Base-by-base conservation (phyloP, 2,329 filamentous ascomycete species). In the Aspergillus floridensis region DNA sequence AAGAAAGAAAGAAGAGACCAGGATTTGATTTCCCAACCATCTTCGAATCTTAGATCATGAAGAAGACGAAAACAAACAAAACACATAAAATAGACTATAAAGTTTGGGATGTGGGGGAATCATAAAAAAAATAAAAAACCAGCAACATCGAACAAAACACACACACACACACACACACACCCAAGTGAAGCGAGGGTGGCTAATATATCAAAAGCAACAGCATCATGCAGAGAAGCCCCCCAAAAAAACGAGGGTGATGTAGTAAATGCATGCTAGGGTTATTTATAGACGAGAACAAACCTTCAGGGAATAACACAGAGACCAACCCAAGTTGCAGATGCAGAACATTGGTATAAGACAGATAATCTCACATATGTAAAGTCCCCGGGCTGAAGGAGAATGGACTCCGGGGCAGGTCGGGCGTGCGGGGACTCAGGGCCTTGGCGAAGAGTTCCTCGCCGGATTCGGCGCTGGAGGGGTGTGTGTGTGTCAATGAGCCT, bases 381-480 rank as follows among this genome's bases (percentile, higher is more conserved):
- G 59, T 57, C 57, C 66, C 62, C n/a, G 73, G 72, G 31, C 77
- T 75, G 71, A 88, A 85, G 3, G 83, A 85, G 70, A 96, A 97
- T 0, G 92, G 92, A 70, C 90, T 93, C 67, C 87, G 90, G 56
- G 87, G 86, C 81, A 95, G 92, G 66, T 96, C 92, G 0, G 92
- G 92, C 68, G 90, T 93, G 53, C 92, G 82, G 1, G 92, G 92
- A 69, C 90, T 93, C 77, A 96, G 86, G 1, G 91, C 92, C 55
- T 96, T 83, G 0, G 92, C 92, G 71, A 97, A 97, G 2, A 96
- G 81, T 46, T 90, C 93, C 59, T 96, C 92, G 65, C 92, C 89
- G 0, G 83, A 84, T 46, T 88, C 85, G 5, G 66, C 62, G 73
- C 61, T 74, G 52, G 59, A 65, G 41, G 59, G 77, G 72, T 60